phyloP scores from a whole-genome alignment of 1,284 basidiomycete species.

The Ganoderma multipileum region DNA sequence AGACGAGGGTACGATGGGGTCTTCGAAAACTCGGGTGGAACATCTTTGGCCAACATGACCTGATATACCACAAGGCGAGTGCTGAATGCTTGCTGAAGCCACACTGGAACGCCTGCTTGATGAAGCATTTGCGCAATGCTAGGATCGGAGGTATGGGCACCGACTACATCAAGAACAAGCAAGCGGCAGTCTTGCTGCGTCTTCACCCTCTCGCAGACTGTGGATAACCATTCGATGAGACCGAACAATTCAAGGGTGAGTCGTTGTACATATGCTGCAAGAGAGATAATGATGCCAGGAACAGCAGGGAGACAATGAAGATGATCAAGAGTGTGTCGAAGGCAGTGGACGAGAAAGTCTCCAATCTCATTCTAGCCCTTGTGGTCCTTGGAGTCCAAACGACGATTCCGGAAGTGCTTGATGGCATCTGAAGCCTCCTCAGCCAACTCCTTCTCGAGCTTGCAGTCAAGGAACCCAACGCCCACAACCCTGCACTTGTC shows the following conservation, averaged over 20 bases:
- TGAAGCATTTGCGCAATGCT: not conserved
- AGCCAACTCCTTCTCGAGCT: not conserved
- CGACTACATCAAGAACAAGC: not conserved
- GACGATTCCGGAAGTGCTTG: not conserved
- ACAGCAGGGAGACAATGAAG: not conserved
- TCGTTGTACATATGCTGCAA: slow-evolving; percentile 5
- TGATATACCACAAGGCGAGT: not conserved
- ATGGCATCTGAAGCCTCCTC: not conserved
- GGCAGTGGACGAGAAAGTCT: not conserved
- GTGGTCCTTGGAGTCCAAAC: not conserved
- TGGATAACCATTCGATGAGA: not conserved
- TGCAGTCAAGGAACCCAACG: not conserved
- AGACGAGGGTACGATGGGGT: not conserved
- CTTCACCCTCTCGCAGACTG: not conserved
- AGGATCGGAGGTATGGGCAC: not conserved
- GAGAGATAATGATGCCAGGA: not conserved
- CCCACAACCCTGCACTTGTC: not conserved
- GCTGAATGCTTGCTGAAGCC: not conserved
- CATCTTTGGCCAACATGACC: not conserved
- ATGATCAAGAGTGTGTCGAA: slow-evolving; percentile 1
- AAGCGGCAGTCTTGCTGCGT: not conserved
- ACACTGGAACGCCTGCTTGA: slow-evolving; percentile 2
- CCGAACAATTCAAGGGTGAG: not conserved
- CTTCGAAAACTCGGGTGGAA: not conserved
- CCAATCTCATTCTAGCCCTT: not conserved